A percentile compares a stretch with the other conserved stretches of the same genome.
Evolutionary conservation across 2,329 filamentous ascomycete species (phyloP).

Genomic region (Neurospora sp.): DNA sequence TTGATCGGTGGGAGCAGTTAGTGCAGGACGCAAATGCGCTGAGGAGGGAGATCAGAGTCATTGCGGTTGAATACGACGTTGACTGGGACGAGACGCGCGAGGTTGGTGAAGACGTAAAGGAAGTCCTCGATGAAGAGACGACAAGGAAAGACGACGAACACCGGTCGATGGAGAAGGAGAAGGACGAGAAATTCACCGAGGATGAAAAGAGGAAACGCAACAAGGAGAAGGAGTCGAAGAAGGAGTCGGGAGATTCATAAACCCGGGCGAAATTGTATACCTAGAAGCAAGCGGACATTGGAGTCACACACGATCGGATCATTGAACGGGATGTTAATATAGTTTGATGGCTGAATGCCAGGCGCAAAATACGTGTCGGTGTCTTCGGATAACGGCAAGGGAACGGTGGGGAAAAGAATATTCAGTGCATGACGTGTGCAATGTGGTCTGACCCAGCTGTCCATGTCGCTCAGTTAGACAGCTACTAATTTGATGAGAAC

Average conservation of each 20-base stretch:
- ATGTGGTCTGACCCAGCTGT: not conserved
- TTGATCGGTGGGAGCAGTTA: slow-evolving; percentile 65
- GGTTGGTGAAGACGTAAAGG: slow-evolving; percentile 56
- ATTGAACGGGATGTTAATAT: not conserved
- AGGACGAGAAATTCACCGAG: slow-evolving; percentile 27
- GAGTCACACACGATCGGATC: not conserved
- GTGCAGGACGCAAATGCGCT: slow-evolving; percentile 73
- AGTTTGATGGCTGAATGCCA: not conserved
- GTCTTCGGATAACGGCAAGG: too few relatives aligned
- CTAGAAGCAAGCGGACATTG: not conserved
- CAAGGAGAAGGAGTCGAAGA: slow-evolving; percentile 14
- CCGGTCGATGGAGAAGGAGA: slow-evolving; percentile 30
- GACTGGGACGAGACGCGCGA: slow-evolving; percentile 77
- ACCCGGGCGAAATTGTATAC: not conserved
- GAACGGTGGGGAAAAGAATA: too few relatives aligned
- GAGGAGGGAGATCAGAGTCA: slow-evolving; percentile 66
- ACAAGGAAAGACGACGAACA: slow-evolving; percentile 29
- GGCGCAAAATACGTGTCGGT: not conserved
- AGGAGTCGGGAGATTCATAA: slow-evolving; percentile 11
- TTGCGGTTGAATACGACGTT: slow-evolving; percentile 81
- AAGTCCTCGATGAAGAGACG: slow-evolving; percentile 45
- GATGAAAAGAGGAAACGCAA: slow-evolving; percentile 24
- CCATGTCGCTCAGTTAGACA: not conserved
- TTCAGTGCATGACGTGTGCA: not conserved
- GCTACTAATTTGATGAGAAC: not conserved